phyloP scores from a whole-genome alignment of 306 rosid species.

The Calophaca sinica region DNA sequence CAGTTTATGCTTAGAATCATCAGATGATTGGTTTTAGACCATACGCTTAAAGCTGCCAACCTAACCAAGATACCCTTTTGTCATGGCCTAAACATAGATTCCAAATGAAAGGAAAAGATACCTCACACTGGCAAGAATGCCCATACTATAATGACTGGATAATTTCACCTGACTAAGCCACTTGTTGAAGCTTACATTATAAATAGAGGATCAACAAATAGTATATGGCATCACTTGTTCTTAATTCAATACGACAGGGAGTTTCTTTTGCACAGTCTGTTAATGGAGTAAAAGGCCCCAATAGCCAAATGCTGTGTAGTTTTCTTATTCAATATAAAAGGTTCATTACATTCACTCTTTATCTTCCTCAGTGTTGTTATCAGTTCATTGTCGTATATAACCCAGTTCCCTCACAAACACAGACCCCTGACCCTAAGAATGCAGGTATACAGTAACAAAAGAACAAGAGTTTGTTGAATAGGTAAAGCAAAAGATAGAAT shows the following conservation, averaged over 20 bases:
- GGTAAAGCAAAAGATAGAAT: background rate
- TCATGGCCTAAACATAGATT: background rate
- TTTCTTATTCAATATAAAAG: background rate
- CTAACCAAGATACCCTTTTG: background rate
- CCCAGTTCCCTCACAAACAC: background rate
- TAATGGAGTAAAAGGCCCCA: background rate
- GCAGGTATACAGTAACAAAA: background rate
- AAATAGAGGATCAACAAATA: background rate
- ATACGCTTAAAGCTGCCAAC: background rate
- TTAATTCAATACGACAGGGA: background rate
- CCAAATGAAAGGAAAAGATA: background rate
- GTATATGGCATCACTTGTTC: background rate
- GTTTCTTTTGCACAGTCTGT: background rate
- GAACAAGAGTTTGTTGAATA: background rate
- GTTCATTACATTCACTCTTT: background rate
- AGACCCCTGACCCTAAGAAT: too few species aligned
- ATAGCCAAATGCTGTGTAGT: background rate
- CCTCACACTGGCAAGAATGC: background rate
- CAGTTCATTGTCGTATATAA: too few species aligned
- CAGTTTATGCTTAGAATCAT: background rate
- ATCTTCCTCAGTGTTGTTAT: background rate
- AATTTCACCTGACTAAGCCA: background rate
- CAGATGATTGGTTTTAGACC: conserved; percentile 5
- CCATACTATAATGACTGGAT: background rate
- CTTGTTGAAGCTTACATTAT: background rate